Base-by-base conservation (phyloP, 257 asterid species). In the Nicotiana obtusifolia region DNA sequence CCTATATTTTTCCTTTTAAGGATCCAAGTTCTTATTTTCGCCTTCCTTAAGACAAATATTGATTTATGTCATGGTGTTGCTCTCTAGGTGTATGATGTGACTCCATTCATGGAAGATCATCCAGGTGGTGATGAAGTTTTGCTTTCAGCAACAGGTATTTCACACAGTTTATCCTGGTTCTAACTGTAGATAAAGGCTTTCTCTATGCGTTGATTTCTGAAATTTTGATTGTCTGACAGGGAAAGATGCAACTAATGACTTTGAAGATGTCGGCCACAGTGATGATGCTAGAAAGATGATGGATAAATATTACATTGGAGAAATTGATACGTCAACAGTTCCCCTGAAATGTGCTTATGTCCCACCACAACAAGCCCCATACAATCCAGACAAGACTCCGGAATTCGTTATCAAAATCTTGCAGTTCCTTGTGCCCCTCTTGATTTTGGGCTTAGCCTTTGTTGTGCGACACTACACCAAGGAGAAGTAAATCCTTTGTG, bases 231-330 rank as follows among this genome's bases (percentile, higher is more conserved):
- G 73, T 69, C 5, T 73, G 37, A 47, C 75, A 84, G 86, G 85
- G 62, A 84, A 84, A 78, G 87, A 84, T 81, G 87, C 85, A 44
- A 81, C 85, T 2, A 81, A 81, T 44, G 87, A 84, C 80, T 84
- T 84, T 57, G 85, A 83, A 65, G 85, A 83, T 65, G 82, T 83
- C 10, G 78, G 82, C 62, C 85, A 83, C 31, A 83, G 79, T 56
- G 82, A 83, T 77, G 65, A 69, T 22, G 85, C 85, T 65, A 62
- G 82, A 41, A 69, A 77, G 52, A 64, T 76, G 85, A 82, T 82
- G 82, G 67, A 76, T 20, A 76, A 82, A 56, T 75, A 75, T 49
- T 76, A 64, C 77, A 76, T 83, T 20, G 85, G 78, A 49, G 85
- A 83, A 13, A 31, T 83, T 15, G 85, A 83, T 14, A n/a, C n/a